phyloP scores from a whole-genome alignment of 371 early-diverging fungal species.

The Saksenaea oblongispora region DNA sequence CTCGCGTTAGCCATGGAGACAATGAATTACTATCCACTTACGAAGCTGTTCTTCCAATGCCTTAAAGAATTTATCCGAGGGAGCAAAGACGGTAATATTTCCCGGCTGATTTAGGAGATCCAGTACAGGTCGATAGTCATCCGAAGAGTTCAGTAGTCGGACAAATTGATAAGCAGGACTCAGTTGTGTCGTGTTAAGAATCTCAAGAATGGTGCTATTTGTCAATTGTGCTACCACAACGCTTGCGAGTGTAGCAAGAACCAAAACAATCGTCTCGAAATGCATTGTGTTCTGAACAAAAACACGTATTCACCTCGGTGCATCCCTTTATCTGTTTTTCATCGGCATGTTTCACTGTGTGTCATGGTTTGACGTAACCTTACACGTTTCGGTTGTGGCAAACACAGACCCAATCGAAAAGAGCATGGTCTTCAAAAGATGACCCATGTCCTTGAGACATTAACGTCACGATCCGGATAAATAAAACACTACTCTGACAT shows the following conservation, averaged over 20 bases:
- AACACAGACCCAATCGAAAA: too few relatives aligned
- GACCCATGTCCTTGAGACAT: too few relatives aligned
- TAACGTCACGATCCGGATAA: too few relatives aligned
- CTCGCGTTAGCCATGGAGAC: background rate
- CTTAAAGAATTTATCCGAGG: constrained; percentile 17
- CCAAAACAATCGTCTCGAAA: background rate
- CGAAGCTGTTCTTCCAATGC: constrained; percentile 3
- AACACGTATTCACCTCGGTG: background rate
- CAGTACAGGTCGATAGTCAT: constrained; percentile 26
- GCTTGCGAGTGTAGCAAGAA: background rate
- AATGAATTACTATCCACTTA: background rate
- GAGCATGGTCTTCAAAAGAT: too few relatives aligned
- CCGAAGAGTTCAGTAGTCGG: constrained; percentile 26
- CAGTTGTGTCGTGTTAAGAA: constrained; percentile 29
- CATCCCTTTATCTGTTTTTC: background rate
- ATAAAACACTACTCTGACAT: too few relatives aligned
- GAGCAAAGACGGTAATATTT: constrained; percentile 37
- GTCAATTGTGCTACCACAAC: constrained; percentile 13
- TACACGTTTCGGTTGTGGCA: background rate
- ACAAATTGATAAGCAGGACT: constrained; percentile 35
- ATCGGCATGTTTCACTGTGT: background rate
- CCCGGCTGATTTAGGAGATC: constrained; percentile 28
- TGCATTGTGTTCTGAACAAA: background rate
- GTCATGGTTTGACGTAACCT: background rate
- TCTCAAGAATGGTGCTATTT: constrained; percentile 22